These are phyloP conservation scores for Cocos nucifera DNA, from an alignment of 176 grass and related monocot genomes.

Conservation along the genomic window DNA sequence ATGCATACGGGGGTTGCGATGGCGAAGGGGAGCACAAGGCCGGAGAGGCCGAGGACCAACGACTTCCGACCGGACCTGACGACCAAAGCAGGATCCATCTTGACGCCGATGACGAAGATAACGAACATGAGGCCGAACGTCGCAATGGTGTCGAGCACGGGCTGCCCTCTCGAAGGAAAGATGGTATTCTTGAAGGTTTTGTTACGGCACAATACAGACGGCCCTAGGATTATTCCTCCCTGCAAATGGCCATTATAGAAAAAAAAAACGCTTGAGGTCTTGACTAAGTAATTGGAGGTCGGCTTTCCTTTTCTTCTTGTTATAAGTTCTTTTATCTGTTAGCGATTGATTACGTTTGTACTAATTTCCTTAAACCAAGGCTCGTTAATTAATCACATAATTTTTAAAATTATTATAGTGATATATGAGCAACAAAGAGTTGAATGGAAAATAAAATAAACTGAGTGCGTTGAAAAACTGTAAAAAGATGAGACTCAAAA, in stretches of 20 bases:
- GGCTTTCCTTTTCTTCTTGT: background rate
- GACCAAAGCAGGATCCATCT: conserved; percentile 52
- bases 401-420: too few relatives aligned
- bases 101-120: conserved; percentile 80
- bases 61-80: conserved; percentile 63
- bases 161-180: conserved; percentile 58
- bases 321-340: too few relatives aligned
- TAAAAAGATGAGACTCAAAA: too few relatives aligned
- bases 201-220: conserved; percentile 49
- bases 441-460: too few relatives aligned
- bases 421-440: too few relatives aligned
- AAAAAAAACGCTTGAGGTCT: background rate
- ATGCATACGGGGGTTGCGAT: conserved; percentile 13
- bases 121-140: conserved; percentile 69
- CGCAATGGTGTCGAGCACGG: conserved; percentile 60
- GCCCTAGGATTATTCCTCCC: conserved; percentile 74
- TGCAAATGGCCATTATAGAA: conserved; percentile 12
- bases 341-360: too few relatives aligned
- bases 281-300: background rate
- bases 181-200: conserved; percentile 42
- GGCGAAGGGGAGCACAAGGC: conserved; percentile 39
- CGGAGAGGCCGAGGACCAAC: conserved; percentile 36
- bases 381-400: too few relatives aligned
- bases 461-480: too few relatives aligned
- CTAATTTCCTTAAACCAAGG: too few relatives aligned